Conservation (phyloP, 2,329 filamentous ascomycete genomes). For the Pseudopithomyces maydicus region DNA sequence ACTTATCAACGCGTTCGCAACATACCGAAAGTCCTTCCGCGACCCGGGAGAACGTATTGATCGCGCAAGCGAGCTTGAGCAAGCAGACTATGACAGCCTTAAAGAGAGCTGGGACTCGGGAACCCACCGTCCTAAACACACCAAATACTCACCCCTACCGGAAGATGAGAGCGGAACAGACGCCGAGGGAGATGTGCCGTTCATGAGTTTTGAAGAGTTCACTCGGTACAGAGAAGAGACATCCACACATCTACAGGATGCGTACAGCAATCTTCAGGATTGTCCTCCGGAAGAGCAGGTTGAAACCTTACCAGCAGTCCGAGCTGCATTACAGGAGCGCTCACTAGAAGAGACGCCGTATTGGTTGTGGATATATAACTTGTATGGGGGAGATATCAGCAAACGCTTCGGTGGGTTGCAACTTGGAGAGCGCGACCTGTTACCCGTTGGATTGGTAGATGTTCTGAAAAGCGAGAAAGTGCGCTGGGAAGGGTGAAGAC, state of each 20-base stretch:
- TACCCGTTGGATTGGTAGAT: slow-evolving; percentile 49
- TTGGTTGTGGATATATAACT: slow-evolving; percentile 53
- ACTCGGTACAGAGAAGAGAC: slow-evolving; percentile 50
- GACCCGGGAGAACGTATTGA: slow-evolving; percentile 18
- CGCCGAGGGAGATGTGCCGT: slow-evolving; percentile 43
- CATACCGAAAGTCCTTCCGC: slow-evolving; percentile 35
- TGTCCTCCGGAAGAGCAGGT: slow-evolving; percentile 35
- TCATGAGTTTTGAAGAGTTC: slow-evolving; percentile 56
- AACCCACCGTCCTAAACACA: slow-evolving; percentile 11
- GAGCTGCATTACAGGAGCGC: background rate
- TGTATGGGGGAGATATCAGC: slow-evolving; percentile 49
- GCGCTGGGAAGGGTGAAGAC: slow-evolving; percentile 44
- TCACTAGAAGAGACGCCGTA: slow-evolving; percentile 38
- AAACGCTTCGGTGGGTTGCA: slow-evolving; percentile 46
- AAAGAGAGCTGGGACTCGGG: slow-evolving; percentile 36
- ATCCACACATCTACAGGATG: slow-evolving; percentile 34
- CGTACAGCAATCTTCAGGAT: slow-evolving; percentile 47
- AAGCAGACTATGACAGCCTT: slow-evolving; percentile 41
- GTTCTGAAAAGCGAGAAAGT: slow-evolving; percentile 45
- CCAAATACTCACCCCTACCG: slow-evolving; percentile 4
- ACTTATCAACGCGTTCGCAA: slow-evolving; percentile 49
- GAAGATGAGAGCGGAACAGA: slow-evolving; percentile 11
- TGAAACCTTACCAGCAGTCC: slow-evolving; percentile 26
- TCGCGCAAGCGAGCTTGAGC: slow-evolving; percentile 29
- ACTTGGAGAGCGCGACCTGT: slow-evolving; percentile 47